A percentile compares a stretch with the other conserved stretches of the same genome.
Evolutionary conservation across 257 asterid genomes (phyloP).

Genomic region (Jaltomata sinuosa): DNA sequence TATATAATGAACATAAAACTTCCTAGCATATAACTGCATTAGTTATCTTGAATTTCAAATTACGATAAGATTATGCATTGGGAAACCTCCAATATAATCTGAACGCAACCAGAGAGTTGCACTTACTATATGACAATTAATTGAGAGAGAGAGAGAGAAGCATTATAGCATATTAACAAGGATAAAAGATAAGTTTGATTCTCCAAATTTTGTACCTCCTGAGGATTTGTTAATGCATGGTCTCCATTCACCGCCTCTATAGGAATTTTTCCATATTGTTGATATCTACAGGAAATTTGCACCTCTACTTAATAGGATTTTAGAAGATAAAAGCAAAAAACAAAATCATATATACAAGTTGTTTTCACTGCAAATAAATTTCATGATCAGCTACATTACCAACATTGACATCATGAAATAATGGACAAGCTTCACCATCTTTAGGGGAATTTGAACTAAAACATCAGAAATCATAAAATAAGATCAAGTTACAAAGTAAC

Average conservation of each 20-base stretch:
- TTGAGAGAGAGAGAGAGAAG: not conserved
- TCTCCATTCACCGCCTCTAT: constrained; percentile 82
- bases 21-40: not conserved
- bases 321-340: constrained; percentile 4
- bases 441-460: not conserved
- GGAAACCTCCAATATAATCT: not conserved
- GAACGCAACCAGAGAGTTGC: not conserved
- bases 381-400: not conserved
- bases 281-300: constrained; percentile 47
- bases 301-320: not conserved
- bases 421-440: not conserved
- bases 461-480: not conserved
- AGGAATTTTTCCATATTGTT: constrained; percentile 87
- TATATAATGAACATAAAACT: not conserved
- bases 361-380: not conserved
- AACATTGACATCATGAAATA: not conserved
- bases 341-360: not conserved
- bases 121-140: not conserved
- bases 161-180: not conserved
- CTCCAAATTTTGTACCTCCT: constrained; percentile 40
- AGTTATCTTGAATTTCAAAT: not conserved
- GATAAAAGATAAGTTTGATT: not conserved
- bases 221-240: constrained; percentile 75
- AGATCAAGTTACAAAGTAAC: not conserved
- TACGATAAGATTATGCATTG: not conserved